Evolutionary conservation across 2,329 filamentous ascomycete species (phyloP).

Genomic region (Diplodia scrobiculata): DNA sequence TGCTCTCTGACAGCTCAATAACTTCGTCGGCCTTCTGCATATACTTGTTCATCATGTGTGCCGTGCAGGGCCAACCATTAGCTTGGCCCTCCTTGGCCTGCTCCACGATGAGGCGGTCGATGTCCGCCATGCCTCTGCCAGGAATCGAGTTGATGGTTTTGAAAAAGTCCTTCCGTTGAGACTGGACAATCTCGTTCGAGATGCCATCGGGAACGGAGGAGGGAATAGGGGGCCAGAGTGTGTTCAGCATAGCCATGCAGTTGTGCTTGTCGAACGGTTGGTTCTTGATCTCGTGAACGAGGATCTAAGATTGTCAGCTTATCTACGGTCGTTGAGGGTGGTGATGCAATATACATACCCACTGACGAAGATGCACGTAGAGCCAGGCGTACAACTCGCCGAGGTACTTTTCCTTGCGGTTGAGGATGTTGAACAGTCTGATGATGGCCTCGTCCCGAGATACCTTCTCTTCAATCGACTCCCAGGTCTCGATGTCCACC

Average conservation of each 20-base stretch:
- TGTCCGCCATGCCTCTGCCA: conserved; percentile 56
- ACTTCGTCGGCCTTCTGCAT: conserved; percentile 61
- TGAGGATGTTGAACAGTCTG: conserved; percentile 23
- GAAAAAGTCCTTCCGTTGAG: conserved; percentile 64
- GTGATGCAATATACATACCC: conserved; percentile 53
- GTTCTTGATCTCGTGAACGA: conserved; percentile 66
- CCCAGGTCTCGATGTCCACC: conserved; percentile 29
- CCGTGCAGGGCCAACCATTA: conserved; percentile 58
- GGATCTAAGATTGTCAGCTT: conserved; percentile 49
- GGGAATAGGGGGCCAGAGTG: conserved; percentile 62
- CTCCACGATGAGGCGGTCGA: conserved; percentile 58
- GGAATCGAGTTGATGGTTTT: conserved; percentile 63
- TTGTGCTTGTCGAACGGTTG: conserved; percentile 66
- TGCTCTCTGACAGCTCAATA: conserved; percentile 48
- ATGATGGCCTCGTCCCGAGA: conserved; percentile 54
- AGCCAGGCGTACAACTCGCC: conserved; percentile 58
- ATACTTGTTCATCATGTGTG: conserved; percentile 59
- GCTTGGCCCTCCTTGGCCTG: conserved; percentile 55
- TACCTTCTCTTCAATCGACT: conserved; percentile 49
- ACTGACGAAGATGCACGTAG: conserved; percentile 64
- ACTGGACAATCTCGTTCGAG: conserved; percentile 54
- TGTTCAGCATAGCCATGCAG: conserved; percentile 69
- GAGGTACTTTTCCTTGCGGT: conserved; percentile 21
- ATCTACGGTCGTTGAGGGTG: not conserved
- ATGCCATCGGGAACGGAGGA: conserved; percentile 45